Conservation (phyloP, 345 rosid genomes). For the Excoecaria agallocha region DNA sequence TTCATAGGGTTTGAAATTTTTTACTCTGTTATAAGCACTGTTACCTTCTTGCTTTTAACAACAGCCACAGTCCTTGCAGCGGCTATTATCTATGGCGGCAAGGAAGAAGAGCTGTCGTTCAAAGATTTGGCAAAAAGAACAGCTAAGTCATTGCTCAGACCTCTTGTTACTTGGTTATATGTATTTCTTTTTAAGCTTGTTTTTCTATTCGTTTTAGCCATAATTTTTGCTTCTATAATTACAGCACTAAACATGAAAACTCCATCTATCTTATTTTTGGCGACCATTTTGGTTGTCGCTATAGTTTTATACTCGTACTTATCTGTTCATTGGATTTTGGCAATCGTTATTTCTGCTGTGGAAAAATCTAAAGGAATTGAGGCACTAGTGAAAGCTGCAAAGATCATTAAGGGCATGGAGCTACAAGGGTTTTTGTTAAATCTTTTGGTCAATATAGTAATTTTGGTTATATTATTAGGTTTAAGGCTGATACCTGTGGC, state of each 20-base stretch:
- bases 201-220: slow-evolving; percentile 24
- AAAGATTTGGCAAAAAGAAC: slow-evolving; percentile 29
- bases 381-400: slow-evolving; percentile 58
- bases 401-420: slow-evolving; percentile 46
- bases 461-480: slow-evolving; percentile 9
- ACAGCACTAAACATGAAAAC: slow-evolving; percentile 12
- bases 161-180: slow-evolving; percentile 42
- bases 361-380: slow-evolving; percentile 51
- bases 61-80: slow-evolving; percentile 37
- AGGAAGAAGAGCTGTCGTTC: slow-evolving; percentile 9
- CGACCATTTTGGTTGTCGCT: slow-evolving; percentile 11
- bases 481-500: slow-evolving; percentile 5
- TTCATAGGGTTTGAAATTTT: slow-evolving; percentile 27
- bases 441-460: slow-evolving; percentile 25
- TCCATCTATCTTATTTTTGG: not conserved
- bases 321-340: slow-evolving; percentile 46
- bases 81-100: slow-evolving; percentile 29
- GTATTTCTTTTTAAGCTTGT: slow-evolving; percentile 35
- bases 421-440: slow-evolving; percentile 48
- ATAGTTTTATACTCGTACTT: slow-evolving; percentile 31
- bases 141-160: slow-evolving; percentile 34
- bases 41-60: slow-evolving; percentile 27
- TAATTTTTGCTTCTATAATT: slow-evolving; percentile 18
- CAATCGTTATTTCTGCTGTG: slow-evolving; percentile 51
- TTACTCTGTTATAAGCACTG: slow-evolving; percentile 1